A percentile compares a stretch with the other conserved stretches of the same genome.
These are phyloP conservation scores for Soucietia sequanensis DNA, from an alignment of 805 yeast genomes.

Conservation along the genomic window DNA sequence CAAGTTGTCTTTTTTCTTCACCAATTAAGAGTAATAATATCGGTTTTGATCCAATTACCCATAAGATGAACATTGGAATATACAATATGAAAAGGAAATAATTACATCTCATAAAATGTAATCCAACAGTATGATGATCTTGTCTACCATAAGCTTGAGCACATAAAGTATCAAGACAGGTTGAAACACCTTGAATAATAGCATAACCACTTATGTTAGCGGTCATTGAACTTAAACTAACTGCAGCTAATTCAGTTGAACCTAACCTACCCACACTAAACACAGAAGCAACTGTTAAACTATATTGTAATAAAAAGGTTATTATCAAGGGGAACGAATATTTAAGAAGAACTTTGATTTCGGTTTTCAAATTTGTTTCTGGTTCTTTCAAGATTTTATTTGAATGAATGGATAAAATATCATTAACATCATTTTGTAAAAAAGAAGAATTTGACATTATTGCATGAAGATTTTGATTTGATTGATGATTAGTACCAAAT, in stretches of 20 bases:
- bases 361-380: constrained; percentile 39
- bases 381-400: constrained; percentile 32
- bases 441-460: constrained; percentile 4
- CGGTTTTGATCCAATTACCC: constrained; percentile 57
- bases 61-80: constrained; percentile 56
- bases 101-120: constrained; percentile 67
- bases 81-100: constrained; percentile 50
- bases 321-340: constrained; percentile 59
- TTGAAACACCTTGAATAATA: constrained; percentile 73
- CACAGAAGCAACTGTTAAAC: constrained; percentile 72
- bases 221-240: constrained; percentile 73
- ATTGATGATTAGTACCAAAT: constrained; percentile 1
- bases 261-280: constrained; percentile 78
- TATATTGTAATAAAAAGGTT: constrained; percentile 69
- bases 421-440: constrained; percentile 9
- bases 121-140: constrained; percentile 63
- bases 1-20: constrained; percentile 19
- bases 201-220: constrained; percentile 76
- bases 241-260: constrained; percentile 69
- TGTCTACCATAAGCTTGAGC: constrained; percentile 76
- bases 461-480: constrained; percentile 8
- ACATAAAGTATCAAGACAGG: constrained; percentile 74
- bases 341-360: constrained; percentile 34
- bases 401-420: constrained; percentile 23
- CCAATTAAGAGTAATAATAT: constrained; percentile 36